Conservation (phyloP, 2,329 filamentous ascomycete genomes). For the Sarocladium kiliense region DNA sequence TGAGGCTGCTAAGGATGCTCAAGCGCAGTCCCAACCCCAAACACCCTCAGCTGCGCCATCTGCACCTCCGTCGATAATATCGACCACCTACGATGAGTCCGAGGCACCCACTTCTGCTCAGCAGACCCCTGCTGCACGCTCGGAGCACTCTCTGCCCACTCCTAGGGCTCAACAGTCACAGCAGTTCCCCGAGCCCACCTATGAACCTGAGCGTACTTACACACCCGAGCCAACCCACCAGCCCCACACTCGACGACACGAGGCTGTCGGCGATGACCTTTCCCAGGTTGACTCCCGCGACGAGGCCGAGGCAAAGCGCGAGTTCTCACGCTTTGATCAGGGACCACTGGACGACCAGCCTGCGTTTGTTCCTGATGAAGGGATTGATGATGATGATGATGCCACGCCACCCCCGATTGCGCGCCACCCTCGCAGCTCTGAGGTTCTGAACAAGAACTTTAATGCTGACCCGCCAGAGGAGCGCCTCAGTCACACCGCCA, state of each 20-base stretch:
- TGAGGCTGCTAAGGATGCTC: constrained; percentile 19
- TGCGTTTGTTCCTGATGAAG: constrained; percentile 65
- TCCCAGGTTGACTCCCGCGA: constrained; percentile 59
- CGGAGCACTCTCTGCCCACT: constrained; percentile 1
- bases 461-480: constrained; percentile 35
- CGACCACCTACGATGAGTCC: constrained; percentile 16
- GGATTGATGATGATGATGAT: constrained; percentile 41
- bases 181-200: background rate
- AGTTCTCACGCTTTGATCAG: constrained; percentile 73
- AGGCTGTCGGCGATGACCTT: constrained; percentile 28
- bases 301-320: constrained; percentile 51
- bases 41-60: constrained; percentile 21
- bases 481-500: constrained; percentile 26
- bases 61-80: constrained; percentile 1
- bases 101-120: constrained; percentile 17
- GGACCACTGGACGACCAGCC: constrained; percentile 84
- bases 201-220: constrained; percentile 11
- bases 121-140: background rate
- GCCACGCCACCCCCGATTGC: constrained; percentile 44
- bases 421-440: constrained; percentile 25
- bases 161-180: background rate
- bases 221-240: constrained; percentile 11
- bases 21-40: constrained; percentile 18
- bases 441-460: constrained; percentile 3
- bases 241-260: background rate